These are phyloP conservation scores for Cyclospora cayetanensis DNA, from an alignment of 169 alveolate genomes.

Conservation along the genomic window DNA sequence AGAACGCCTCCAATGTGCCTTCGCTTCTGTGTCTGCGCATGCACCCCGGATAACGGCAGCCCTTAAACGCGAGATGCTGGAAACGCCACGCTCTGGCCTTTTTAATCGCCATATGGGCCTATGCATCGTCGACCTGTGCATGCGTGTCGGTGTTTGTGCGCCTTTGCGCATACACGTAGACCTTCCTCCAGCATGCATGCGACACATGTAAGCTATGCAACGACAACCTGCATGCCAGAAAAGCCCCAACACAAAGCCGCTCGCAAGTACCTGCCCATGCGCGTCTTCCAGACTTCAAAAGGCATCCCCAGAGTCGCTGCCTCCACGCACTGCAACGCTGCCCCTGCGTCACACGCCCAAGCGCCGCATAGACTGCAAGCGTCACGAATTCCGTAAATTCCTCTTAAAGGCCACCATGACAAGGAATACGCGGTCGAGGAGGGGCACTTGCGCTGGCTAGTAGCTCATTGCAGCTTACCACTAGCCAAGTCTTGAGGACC, in stretches of 20 bases:
- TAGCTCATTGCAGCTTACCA: too few species aligned
- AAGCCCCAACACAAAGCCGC: not conserved
- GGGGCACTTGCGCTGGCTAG: too few species aligned
- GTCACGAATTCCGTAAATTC: too few species aligned
- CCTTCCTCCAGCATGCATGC: too few species aligned
- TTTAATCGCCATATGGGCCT: not conserved
- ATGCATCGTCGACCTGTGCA: not conserved
- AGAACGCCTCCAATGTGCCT: conserved; percentile 76
- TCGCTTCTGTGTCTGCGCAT: conserved; percentile 70
- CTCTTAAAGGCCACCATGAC: too few species aligned
- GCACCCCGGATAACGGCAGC: too few species aligned
- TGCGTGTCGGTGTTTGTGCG: not conserved
- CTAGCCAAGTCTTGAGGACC: too few species aligned
- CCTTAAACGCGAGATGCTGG: too few species aligned
- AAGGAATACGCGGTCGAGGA: too few species aligned
- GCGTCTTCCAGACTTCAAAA: conserved; percentile 84
- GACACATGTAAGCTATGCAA: not conserved
- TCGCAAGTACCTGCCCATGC: conserved; percentile 81
- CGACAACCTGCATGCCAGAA: not conserved
- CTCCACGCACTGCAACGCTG: conserved; percentile 80
- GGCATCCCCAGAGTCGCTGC: conserved; percentile 86
- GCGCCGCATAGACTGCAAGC: too few species aligned
- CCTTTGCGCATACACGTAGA: too few species aligned
- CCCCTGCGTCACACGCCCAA: conserved; percentile 70
- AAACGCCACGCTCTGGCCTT: not conserved